Conservation (phyloP, 768 basidiomycete genomes). For the Termitomyces sp. region DNA sequence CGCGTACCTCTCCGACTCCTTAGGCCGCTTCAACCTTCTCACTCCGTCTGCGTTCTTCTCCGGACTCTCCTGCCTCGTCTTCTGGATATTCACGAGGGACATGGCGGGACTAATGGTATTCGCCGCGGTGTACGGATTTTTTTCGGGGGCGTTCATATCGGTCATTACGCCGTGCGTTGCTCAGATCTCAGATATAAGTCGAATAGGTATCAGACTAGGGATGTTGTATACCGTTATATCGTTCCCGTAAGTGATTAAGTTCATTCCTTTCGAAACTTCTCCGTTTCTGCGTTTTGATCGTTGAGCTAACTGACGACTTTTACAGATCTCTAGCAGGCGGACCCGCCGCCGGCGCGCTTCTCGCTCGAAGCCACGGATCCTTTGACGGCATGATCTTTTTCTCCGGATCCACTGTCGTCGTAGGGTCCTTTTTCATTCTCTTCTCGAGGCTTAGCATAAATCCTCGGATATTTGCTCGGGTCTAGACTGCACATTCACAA, state of each 20-base stretch:
- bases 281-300: neutral
- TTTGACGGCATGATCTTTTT: conserved; percentile 54
- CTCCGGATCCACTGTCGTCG: conserved; percentile 53
- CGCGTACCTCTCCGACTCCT: conserved; percentile 56
- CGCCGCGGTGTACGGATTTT: conserved; percentile 56
- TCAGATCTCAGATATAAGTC: conserved; percentile 55
- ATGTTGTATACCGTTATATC: conserved; percentile 62
- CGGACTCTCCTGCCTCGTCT: conserved; percentile 52
- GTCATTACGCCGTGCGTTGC: conserved; percentile 62
- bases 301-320: neutral
- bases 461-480: conserved; percentile 36
- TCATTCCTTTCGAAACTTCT: neutral
- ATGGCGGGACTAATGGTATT: conserved; percentile 45
- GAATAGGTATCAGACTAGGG: conserved; percentile 63
- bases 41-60: conserved; percentile 58
- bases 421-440: conserved; percentile 56
- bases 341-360: conserved; percentile 58
- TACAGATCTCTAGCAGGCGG: conserved; percentile 63
- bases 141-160: conserved; percentile 66
- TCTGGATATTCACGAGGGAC: conserved; percentile 50
- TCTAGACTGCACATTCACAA: conserved; percentile 13
- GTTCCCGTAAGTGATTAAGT: conserved; percentile 53
- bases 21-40: conserved; percentile 68
- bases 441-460: conserved; percentile 45
- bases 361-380: conserved; percentile 39